Base-by-base conservation (phyloP, 2,329 filamentous ascomycete genomes). In the Colletotrichum tofieldiae region DNA sequence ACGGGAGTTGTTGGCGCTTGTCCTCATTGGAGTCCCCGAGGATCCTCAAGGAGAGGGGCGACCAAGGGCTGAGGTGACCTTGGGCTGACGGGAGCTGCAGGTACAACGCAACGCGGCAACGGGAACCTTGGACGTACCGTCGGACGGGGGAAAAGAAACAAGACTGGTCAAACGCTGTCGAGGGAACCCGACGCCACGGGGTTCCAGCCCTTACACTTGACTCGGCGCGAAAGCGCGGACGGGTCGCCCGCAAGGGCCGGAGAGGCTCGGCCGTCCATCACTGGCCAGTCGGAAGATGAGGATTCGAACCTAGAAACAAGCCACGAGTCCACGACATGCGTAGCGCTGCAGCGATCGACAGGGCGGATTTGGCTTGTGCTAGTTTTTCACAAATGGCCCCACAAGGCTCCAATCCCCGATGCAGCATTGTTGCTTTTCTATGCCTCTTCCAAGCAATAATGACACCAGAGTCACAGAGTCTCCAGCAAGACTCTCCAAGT, bases 311-410 rank as follows among this genome's bases (percentile, higher is more conserved):
- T 41, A 65, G 35, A 39, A 45, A 45, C 52, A 39, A 51, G 56
- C 68, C 68, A 71, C 56, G 56, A 62, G 54, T 43, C 63, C 64
- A 67, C 49, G 68, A 51, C 64, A 51, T 49, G 39, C 63, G 51
- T 67, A 67, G 68, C 56, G 56, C 49, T 49, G 59, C 52, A 72
- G 60, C 20, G 70, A 72, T 72, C 70, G 65, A 59, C 70, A 72
- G 70, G 70, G 65, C 70, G 59, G 51, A 37, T 39, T 60, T 35
- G 59, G 32, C 51, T 18, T 55, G 35, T 58, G 55, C 62, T 59
- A 47, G 45, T 54, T 70, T 66, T 69, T 59, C 62, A 55, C 14
- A 55, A 61, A 55, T 54, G 67, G 62, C 67, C 41, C 68, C 68
- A 71, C 68, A 71, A 51, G 65, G 51, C 65, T 71, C 58, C 65